phyloP scores from a whole-genome alignment of 169 alveolate species.

The Plasmodium chabaudi region DNA sequence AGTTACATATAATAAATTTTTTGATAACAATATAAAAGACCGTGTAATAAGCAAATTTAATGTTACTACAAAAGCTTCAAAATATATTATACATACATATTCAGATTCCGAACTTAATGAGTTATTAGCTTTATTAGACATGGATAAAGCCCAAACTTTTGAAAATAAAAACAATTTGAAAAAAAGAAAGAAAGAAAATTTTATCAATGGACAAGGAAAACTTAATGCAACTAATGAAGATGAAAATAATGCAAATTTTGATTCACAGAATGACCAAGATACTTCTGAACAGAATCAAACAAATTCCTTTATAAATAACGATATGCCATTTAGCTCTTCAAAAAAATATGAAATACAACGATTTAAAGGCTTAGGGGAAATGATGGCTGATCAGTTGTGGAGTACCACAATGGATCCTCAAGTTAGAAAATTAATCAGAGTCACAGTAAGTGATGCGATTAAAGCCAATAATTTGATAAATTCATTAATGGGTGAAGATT shows the following conservation, averaged over 20 bases:
- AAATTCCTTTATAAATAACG: conserved; percentile 11
- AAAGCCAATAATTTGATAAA: conserved; percentile 79
- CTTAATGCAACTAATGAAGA: neutral
- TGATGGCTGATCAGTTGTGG: conserved; percentile 90
- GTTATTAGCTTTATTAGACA: conserved; percentile 51
- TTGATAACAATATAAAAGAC: conserved; percentile 34
- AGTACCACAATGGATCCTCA: conserved; percentile 89
- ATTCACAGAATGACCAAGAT: neutral
- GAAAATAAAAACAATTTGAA: conserved; percentile 2
- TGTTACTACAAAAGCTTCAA: conserved; percentile 79
- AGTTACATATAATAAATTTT: conserved; percentile 78
- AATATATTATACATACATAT: conserved; percentile 68
- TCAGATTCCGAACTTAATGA: conserved; percentile 54
- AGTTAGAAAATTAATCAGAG: conserved; percentile 81
- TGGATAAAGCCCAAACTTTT: conserved; percentile 19
- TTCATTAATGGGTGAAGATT: conserved; percentile 85
- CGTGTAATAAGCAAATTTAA: conserved; percentile 56
- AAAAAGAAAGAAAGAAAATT: conserved; percentile 2
- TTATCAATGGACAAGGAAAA: neutral
- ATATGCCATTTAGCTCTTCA: conserved; percentile 33
- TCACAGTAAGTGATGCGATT: conserved; percentile 84
- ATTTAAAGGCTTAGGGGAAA: conserved; percentile 90
- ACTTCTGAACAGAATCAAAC: neutral
- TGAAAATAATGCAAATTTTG: neutral
- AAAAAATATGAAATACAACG: conserved; percentile 82